A percentile compares a stretch with the other conserved stretches of the same genome.
These are phyloP conservation scores for Cyberlindnera nakhonratchasimensis DNA, from an alignment of 805 yeast species.

Conservation along the genomic window DNA sequence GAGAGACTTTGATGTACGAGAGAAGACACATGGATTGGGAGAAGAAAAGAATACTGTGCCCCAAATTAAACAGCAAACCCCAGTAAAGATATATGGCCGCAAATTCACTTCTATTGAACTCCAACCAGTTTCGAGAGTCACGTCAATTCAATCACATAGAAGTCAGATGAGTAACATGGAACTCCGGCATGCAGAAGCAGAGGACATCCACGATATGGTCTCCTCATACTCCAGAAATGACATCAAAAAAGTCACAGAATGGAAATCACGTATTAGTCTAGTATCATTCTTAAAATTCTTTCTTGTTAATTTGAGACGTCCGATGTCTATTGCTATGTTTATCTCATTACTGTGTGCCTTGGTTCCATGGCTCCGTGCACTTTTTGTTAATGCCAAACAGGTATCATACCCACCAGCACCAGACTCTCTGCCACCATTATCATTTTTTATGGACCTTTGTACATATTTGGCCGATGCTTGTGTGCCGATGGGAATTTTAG, in stretches of 20 bases:
- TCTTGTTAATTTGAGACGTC: constrained; percentile 58
- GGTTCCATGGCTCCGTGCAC: constrained; percentile 83
- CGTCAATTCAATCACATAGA: constrained; percentile 13
- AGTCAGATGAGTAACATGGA: constrained; percentile 11
- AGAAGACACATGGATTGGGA: neutral
- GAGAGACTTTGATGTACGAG: constrained; percentile 45
- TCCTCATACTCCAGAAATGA: constrained; percentile 36
- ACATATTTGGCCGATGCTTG: constrained; percentile 81
- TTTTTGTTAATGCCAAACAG: constrained; percentile 52
- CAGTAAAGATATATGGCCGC: neutral
- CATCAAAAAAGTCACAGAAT: constrained; percentile 1
- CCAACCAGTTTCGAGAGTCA: neutral
- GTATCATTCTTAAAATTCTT: constrained; percentile 29
- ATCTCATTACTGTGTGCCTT: constrained; percentile 65
- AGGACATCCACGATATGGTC: constrained; percentile 43
- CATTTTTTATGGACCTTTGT: constrained; percentile 82
- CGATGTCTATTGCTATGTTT: constrained; percentile 70
- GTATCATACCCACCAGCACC: constrained; percentile 68
- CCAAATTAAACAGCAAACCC: neutral
- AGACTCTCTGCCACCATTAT: constrained; percentile 78
- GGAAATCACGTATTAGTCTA: neutral
- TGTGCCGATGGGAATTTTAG: constrained; percentile 82
- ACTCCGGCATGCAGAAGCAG: constrained; percentile 17
- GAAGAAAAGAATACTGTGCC: neutral
- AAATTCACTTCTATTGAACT: neutral